Evolutionary conservation across 192 early-diverging fungal genomes (phyloP).

Genomic region (Coemansia sp.): DNA sequence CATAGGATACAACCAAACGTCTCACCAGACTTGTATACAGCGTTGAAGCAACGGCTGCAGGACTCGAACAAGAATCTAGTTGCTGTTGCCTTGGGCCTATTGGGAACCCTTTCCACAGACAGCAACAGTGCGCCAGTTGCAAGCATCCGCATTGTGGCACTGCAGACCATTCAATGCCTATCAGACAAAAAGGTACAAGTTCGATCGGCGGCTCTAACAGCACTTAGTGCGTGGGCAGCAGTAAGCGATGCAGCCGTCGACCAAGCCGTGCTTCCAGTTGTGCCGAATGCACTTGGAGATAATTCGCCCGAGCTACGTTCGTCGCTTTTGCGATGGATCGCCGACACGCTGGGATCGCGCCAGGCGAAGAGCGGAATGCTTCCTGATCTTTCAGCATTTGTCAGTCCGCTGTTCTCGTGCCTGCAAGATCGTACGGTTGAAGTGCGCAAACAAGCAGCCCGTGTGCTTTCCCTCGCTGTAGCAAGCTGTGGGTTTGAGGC

Average conservation of each 20-base stretch:
- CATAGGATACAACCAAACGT: conserved; percentile 82
- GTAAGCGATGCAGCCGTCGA: conserved; percentile 67
- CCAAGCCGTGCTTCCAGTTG: conserved; percentile 63
- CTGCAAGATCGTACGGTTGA: conserved; percentile 88
- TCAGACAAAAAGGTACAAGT: conserved; percentile 92
- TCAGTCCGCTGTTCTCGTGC: conserved; percentile 75
- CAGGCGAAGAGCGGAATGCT: conserved; percentile 40
- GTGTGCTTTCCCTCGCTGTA: conserved; percentile 69
- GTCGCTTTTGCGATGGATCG: conserved; percentile 83
- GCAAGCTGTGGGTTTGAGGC: conserved; percentile 70
- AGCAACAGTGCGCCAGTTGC: conserved; percentile 85
- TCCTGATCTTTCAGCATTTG: conserved; percentile 66
- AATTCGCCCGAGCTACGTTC: conserved; percentile 88
- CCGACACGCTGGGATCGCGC: conserved; percentile 60
- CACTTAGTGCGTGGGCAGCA: conserved; percentile 72
- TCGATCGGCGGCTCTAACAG: conserved; percentile 71
- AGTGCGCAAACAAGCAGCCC: conserved; percentile 84
- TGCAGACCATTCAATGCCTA: conserved; percentile 72
- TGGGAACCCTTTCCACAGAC: conserved; percentile 72
- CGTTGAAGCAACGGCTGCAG: conserved; percentile 80
- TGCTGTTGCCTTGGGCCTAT: conserved; percentile 78
- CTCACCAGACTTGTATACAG: conserved; percentile 70
- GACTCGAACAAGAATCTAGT: conserved; percentile 94
- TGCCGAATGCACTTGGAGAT: conserved; percentile 65
- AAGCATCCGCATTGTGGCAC: conserved; percentile 69